Percentiles rank a stretch among this genome's conserved stretches.
phyloP scores from a whole-genome alignment of 805 yeast genomes.

The Wickerhamiella dianesei region DNA sequence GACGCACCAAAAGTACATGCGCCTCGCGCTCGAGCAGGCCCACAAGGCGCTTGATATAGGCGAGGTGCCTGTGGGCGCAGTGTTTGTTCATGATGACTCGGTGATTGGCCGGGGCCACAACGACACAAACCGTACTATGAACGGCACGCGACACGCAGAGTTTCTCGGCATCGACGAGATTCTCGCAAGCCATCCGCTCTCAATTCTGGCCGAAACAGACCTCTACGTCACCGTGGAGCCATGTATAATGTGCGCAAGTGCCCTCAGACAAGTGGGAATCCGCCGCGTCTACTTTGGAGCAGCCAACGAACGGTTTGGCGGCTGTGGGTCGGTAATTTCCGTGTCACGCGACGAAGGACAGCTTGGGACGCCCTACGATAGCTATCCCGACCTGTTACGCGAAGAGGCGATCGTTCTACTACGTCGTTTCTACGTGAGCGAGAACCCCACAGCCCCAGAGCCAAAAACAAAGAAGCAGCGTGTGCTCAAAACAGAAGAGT shows the following conservation, averaged over 20 bases:
- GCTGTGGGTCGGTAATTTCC: constrained; percentile 75
- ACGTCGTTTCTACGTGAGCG: constrained; percentile 71
- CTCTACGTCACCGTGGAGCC: constrained; percentile 95
- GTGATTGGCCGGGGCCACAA: constrained; percentile 70
- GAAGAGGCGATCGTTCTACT: constrained; percentile 73
- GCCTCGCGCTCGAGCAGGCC: constrained; percentile 34
- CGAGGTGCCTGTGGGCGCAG: constrained; percentile 80
- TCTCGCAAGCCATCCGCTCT: constrained; percentile 24
- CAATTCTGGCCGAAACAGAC: constrained; percentile 39
- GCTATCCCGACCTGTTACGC: constrained; percentile 66
- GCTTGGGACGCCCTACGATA: constrained; percentile 31
- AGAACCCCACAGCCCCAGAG: constrained; percentile 73
- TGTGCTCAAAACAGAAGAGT: constrained; percentile 32
- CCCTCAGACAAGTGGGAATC: constrained; percentile 68
- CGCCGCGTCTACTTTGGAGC: constrained; percentile 75
- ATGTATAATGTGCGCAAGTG: constrained; percentile 95
- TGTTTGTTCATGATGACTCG: constrained; percentile 41
- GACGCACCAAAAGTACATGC: constrained; percentile 24
- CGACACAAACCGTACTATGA: constrained; percentile 68
- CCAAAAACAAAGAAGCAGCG: constrained; percentile 57
- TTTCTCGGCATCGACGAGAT: constrained; percentile 60
- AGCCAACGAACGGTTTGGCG: constrained; percentile 91
- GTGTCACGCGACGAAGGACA: constrained; percentile 36
- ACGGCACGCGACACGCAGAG: constrained; percentile 90
- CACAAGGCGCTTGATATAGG: constrained; percentile 46